Evolutionary conservation across 768 basidiomycete species (phyloP).

Genomic region (Leccinum sublutescens): DNA sequence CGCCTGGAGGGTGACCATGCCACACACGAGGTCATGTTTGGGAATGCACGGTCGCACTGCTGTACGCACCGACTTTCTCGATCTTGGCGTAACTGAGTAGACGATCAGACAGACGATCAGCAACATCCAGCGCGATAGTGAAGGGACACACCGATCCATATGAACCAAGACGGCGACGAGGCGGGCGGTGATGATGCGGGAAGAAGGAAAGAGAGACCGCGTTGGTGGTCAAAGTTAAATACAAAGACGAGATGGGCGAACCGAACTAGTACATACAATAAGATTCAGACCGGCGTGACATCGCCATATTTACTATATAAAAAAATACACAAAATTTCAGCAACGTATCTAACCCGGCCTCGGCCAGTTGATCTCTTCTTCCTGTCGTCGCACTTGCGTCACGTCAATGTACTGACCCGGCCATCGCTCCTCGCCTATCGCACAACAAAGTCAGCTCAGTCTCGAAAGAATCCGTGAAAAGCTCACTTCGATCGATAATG

Average conservation of each 20-base stretch:
- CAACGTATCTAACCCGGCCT: slow-evolving; percentile 50
- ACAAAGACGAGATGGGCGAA: slow-evolving; percentile 13
- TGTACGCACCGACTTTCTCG: slow-evolving; percentile 92
- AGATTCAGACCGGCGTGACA: slow-evolving; percentile 13
- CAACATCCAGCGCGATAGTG: slow-evolving; percentile 5
- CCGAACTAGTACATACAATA: slow-evolving; percentile 11
- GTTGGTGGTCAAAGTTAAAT: slow-evolving; percentile 15
- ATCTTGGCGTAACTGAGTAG: slow-evolving; percentile 86
- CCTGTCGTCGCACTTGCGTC: slow-evolving; percentile 54
- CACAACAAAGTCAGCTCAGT: slow-evolving; percentile 10
- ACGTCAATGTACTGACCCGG: slow-evolving; percentile 78
- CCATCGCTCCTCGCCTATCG: slow-evolving; percentile 62
- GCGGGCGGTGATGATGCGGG: slow-evolving; percentile 7
- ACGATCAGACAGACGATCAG: slow-evolving; percentile 24
- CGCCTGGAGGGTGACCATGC: slow-evolving; percentile 35
- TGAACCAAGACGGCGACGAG: slow-evolving; percentile 2
- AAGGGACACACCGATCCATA: slow-evolving; percentile 35
- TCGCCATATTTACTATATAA: slow-evolving; percentile 6
- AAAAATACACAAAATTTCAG: not conserved
- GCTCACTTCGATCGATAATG: slow-evolving; percentile 73
- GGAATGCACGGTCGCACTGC: slow-evolving; percentile 8
- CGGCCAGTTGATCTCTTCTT: slow-evolving; percentile 68
- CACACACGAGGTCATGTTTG: slow-evolving; percentile 15
- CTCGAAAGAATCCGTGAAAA: not conserved
- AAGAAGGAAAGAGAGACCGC: not conserved